phyloP scores from a whole-genome alignment of 192 early-diverging fungal species.

The Umbelopsis vinacea region DNA sequence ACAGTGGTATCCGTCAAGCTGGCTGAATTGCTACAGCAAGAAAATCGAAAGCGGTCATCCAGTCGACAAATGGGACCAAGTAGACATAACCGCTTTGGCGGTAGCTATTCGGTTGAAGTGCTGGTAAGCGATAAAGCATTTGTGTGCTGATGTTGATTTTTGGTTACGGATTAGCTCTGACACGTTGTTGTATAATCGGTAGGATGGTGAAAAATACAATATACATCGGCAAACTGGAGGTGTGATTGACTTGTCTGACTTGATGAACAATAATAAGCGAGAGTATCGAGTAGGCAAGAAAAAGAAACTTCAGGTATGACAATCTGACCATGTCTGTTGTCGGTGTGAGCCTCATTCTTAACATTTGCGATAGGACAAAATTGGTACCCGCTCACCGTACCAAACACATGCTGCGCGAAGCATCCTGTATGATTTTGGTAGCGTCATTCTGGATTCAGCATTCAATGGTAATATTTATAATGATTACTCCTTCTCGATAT shows the following conservation, averaged over 20 bases:
- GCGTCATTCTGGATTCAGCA: slow-evolving; percentile 44
- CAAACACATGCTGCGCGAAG: neutral
- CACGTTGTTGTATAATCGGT: neutral
- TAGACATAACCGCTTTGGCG: slow-evolving; percentile 72
- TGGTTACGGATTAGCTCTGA: neutral
- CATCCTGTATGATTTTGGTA: slow-evolving; percentile 33
- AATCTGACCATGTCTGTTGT: neutral
- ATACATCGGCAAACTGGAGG: slow-evolving; percentile 47
- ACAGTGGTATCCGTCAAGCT: slow-evolving; percentile 34
- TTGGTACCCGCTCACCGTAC: slow-evolving; percentile 9
- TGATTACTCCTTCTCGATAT: neutral
- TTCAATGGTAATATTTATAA: slow-evolving; percentile 50
- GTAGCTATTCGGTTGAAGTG: slow-evolving; percentile 60
- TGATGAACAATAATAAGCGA: slow-evolving; percentile 44
- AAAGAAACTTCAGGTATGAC: slow-evolving; percentile 39
- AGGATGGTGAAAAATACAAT: slow-evolving; percentile 46
- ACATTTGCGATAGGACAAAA: neutral
- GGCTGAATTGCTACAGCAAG: slow-evolving; percentile 21
- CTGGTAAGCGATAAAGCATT: slow-evolving; percentile 25
- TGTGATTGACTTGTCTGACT: slow-evolving; percentile 33
- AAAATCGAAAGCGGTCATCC: neutral
- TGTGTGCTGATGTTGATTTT: neutral
- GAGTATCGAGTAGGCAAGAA: slow-evolving; percentile 33
- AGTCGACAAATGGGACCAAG: slow-evolving; percentile 31
- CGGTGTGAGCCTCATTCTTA: neutral